Percentiles rank a stretch among this genome's conserved stretches.
These are phyloP conservation scores for Penicillium soppii DNA, from an alignment of 495 filamentous ascomycete genomes.

Conservation along the genomic window DNA sequence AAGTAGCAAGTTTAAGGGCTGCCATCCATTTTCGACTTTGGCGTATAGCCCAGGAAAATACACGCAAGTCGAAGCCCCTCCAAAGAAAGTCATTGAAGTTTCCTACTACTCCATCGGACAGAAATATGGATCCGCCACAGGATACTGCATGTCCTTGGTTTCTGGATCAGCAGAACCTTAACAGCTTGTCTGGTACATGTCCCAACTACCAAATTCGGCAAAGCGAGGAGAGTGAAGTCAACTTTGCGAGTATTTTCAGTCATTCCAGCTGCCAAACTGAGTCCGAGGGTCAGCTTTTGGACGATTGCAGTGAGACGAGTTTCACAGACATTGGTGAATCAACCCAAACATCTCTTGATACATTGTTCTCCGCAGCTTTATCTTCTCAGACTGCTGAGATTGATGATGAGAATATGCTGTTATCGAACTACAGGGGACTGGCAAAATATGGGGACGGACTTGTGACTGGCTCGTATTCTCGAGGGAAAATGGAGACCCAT, in stretches of 20 bases:
- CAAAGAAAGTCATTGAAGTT: not conserved
- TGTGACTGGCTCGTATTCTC: not conserved
- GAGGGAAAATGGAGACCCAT: not conserved
- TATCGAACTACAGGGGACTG: not conserved
- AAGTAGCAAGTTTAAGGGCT: not conserved
- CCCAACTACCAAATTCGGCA: not conserved
- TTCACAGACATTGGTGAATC: not conserved
- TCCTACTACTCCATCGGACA: not conserved
- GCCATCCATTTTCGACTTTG: conserved; percentile 27
- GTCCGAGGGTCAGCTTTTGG: not conserved
- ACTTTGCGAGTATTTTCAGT: not conserved
- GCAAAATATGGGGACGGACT: not conserved
- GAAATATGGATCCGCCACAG: not conserved
- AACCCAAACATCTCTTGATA: conserved; percentile 1
- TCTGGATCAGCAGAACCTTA: not conserved
- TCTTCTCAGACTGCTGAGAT: not conserved
- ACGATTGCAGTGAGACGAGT: not conserved
- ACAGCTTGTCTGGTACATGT: not conserved
- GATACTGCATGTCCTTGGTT: too few relatives aligned
- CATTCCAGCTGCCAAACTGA: not conserved
- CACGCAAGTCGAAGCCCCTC: conserved; percentile 11
- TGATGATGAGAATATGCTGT: not conserved
- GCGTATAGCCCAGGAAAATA: conserved; percentile 25
- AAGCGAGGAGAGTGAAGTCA: not conserved
- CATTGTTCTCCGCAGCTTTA: not conserved